A percentile compares a stretch with the other conserved stretches of the same genome.
Conservation (phyloP, 2,329 filamentous ascomycete genomes). For the Lachnellula subtilissima region DNA sequence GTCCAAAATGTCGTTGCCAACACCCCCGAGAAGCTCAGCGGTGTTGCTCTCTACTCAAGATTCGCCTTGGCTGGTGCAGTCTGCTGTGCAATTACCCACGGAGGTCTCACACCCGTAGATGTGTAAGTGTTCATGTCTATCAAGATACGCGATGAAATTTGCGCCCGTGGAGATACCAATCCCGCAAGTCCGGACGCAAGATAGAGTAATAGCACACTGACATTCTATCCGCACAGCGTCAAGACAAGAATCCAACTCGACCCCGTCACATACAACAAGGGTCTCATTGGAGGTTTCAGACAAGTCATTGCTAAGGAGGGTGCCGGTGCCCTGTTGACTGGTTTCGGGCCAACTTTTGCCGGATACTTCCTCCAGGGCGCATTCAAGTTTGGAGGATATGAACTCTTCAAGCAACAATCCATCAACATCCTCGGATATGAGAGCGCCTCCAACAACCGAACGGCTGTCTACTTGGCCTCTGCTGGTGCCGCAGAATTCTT, state of each 20-base stretch:
- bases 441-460: slow-evolving; percentile 72
- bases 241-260: slow-evolving; percentile 96
- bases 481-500: slow-evolving; percentile 63
- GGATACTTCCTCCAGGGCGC: slow-evolving; percentile 94
- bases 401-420: slow-evolving; percentile 91
- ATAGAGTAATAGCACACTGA: slow-evolving; percentile 19
- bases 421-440: slow-evolving; percentile 78
- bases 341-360: slow-evolving; percentile 77
- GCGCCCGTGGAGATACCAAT: not conserved
- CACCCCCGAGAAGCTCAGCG: slow-evolving; percentile 47
- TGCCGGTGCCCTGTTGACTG: slow-evolving; percentile 79
- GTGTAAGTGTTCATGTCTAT: slow-evolving; percentile 67
- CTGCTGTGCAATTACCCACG: slow-evolving; percentile 98
- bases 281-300: slow-evolving; percentile 79
- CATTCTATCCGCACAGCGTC: slow-evolving; percentile 54
- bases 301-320: slow-evolving; percentile 82
- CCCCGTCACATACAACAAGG: slow-evolving; percentile 81
- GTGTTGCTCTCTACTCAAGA: slow-evolving; percentile 78
- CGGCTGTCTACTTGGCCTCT: slow-evolving; percentile 73
- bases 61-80: slow-evolving; percentile 96
- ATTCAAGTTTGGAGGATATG: slow-evolving; percentile 92
- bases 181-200: slow-evolving; percentile 10
- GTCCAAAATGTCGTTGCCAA: slow-evolving; percentile 29
- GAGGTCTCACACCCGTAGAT: slow-evolving; percentile 94
- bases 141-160: not conserved